phyloP scores from a whole-genome alignment of 805 yeast species.

The Ogataea henricii region DNA sequence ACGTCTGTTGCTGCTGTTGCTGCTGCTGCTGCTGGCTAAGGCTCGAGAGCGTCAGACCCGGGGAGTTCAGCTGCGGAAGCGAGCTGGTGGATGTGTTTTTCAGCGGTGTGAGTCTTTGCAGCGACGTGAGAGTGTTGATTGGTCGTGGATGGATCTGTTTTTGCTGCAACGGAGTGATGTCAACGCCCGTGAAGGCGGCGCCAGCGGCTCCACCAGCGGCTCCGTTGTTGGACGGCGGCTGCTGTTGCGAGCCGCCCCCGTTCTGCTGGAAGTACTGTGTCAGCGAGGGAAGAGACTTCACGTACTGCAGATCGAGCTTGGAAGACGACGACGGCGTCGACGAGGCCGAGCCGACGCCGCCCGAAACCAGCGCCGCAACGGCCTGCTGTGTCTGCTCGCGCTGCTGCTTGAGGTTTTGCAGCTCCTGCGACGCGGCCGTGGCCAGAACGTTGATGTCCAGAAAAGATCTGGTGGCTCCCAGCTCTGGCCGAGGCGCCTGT shows the following conservation, averaged over 20 bases:
- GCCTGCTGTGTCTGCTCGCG: slow-evolving; percentile 24
- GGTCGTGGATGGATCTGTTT: slow-evolving; percentile 23
- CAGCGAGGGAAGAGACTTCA: slow-evolving; percentile 55
- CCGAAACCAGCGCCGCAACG: slow-evolving; percentile 23
- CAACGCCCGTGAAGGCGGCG: slow-evolving; percentile 30
- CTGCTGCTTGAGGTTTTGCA: slow-evolving; percentile 42
- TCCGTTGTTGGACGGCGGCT: too few species aligned
- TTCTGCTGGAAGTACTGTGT: slow-evolving; percentile 44
- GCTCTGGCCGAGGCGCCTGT: slow-evolving; percentile 22
- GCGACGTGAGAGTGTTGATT: slow-evolving; percentile 42
- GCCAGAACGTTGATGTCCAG: slow-evolving; percentile 54
- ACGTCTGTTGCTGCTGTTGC: too few species aligned
- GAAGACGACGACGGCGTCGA: slow-evolving; percentile 5
- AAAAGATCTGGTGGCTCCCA: slow-evolving; percentile 24
- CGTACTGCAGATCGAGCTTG: slow-evolving; percentile 34
- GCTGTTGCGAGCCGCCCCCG: too few species aligned
- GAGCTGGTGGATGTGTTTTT: slow-evolving; percentile 21
- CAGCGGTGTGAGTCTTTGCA: slow-evolving; percentile 49
- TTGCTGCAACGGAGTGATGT: slow-evolving; percentile 23
- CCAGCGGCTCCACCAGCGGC: slow-evolving; percentile 34
- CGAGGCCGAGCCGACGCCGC: slow-evolving; percentile 2
- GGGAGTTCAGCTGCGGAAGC: slow-evolving; percentile 14
- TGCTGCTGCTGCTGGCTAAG: slow-evolving; percentile 9
- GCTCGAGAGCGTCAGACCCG: slow-evolving; percentile 11
- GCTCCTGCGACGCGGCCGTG: slow-evolving; percentile 56